Conservation (phyloP, 176 grass and related monocot genomes). For the Avena insularis region DNA sequence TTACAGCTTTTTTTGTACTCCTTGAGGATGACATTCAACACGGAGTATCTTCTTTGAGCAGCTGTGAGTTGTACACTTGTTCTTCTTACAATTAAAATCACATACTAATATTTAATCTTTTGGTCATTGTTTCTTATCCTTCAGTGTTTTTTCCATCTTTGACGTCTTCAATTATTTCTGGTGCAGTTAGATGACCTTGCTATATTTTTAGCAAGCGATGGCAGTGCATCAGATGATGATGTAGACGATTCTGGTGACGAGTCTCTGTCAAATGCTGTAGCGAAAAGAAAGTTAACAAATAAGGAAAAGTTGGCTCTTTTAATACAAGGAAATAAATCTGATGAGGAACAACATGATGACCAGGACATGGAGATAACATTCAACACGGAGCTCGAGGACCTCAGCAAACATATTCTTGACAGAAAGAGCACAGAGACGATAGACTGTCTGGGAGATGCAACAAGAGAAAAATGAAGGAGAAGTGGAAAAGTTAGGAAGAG, state of each 20-base stretch:
- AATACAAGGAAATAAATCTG: constrained; percentile 57
- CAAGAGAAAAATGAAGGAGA: constrained; percentile 53
- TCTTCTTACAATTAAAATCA: constrained; percentile 14
- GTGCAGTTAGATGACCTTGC: constrained; percentile 72
- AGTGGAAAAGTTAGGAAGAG: constrained; percentile 31
- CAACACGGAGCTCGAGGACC: constrained; percentile 81
- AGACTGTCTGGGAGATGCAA: too few relatives aligned
- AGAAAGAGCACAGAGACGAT: constrained; percentile 31
- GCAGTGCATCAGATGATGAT: constrained; percentile 70
- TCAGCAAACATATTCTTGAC: constrained; percentile 72
- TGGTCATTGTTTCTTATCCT: constrained; percentile 19
- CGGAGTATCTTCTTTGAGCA: not conserved
- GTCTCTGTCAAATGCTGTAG: constrained; percentile 29
- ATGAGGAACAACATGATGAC: constrained; percentile 55
- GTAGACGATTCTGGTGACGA: constrained; percentile 43
- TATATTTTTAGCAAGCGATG: constrained; percentile 68
- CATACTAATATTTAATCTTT: constrained; percentile 6
- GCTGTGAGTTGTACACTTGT: not conserved
- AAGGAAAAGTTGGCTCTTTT: constrained; percentile 52
- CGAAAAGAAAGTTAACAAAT: constrained; percentile 56
- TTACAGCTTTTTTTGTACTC: too few relatives aligned
- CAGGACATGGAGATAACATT: constrained; percentile 89
- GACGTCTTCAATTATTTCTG: constrained; percentile 12
- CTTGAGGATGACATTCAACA: too few relatives aligned
- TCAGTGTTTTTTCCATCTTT: constrained; percentile 16